These are phyloP conservation scores for Fusarium penzigii DNA, from an alignment of 2,329 filamentous ascomycete species.

Conservation along the genomic window DNA sequence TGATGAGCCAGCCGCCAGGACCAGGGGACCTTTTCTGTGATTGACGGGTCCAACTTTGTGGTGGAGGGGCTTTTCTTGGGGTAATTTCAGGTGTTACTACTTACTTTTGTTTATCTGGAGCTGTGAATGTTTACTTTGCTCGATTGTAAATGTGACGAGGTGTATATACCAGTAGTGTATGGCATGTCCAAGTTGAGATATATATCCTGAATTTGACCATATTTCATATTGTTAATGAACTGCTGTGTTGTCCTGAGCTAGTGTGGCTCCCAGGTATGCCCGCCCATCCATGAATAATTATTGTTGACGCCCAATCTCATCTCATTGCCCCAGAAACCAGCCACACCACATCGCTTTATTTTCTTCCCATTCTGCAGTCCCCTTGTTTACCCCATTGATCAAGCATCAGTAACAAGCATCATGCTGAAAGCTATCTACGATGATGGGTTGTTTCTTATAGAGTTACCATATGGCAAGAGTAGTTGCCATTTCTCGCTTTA, in stretches of 20 bases:
- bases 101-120: not conserved
- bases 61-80: not conserved
- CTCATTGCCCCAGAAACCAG: constrained; percentile 32
- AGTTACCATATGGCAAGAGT: too few relatives aligned
- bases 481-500: too few relatives aligned
- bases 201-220: constrained; percentile 9
- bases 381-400: too few relatives aligned
- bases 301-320: constrained; percentile 33
- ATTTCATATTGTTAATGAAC: constrained; percentile 3
- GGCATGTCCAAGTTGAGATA: constrained; percentile 4
- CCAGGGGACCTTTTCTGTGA: constrained; percentile 16
- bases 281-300: not conserved
- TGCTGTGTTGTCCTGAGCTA: constrained; percentile 23
- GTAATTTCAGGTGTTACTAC: not conserved
- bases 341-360: constrained; percentile 5
- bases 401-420: too few relatives aligned
- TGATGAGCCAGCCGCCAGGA: constrained; percentile 24
- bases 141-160: not conserved
- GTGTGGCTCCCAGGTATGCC: constrained; percentile 3
- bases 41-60: constrained; percentile 1
- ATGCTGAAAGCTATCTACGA: too few relatives aligned
- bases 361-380: not conserved
- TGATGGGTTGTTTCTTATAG: too few relatives aligned
- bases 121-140: not conserved
- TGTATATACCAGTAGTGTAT: not conserved